Percentiles rank a stretch among this genome's conserved stretches.
phyloP scores from a whole-genome alignment of 441 rosid genomes.

The Aquilaria agallochum region DNA sequence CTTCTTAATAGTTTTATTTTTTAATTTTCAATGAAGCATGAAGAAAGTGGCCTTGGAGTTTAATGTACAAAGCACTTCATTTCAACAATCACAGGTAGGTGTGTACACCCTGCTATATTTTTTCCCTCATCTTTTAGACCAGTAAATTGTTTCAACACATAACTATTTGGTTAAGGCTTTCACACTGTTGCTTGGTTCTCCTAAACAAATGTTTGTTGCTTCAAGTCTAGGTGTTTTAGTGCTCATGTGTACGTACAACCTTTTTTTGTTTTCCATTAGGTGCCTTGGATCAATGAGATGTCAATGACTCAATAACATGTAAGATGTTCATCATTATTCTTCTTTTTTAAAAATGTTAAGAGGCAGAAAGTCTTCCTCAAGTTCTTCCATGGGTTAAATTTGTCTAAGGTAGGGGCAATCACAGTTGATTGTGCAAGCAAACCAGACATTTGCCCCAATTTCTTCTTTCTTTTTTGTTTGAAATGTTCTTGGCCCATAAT shows the following conservation, averaged over 20 bases:
- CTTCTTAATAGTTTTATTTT: conserved; percentile 8
- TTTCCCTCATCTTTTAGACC: background rate
- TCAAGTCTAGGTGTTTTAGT: conserved; percentile 57
- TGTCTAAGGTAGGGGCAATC: conserved; percentile 43
- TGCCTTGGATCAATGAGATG: conserved; percentile 13
- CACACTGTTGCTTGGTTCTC: conserved; percentile 44
- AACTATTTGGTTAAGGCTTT: conserved; percentile 40
- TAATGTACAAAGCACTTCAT: conserved; percentile 61
- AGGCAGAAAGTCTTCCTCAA: conserved; percentile 45
- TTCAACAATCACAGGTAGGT: conserved; percentile 49
- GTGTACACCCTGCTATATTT: background rate
- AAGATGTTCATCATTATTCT: conserved; percentile 44
- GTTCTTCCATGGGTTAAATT: conserved; percentile 65
- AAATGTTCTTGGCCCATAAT: background rate
- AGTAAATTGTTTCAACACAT: background rate
- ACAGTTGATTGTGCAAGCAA: background rate
- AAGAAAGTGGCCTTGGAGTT: conserved; percentile 34
- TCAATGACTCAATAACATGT: conserved; percentile 15
- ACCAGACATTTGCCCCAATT: background rate
- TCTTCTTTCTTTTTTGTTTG: background rate
- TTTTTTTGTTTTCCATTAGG: conserved; percentile 1
- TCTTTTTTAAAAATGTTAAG: conserved; percentile 59
- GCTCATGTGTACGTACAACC: background rate
- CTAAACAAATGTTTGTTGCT: conserved; percentile 54
- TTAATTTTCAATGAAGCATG: conserved; percentile 26